Conservation (phyloP, 768 basidiomycete species). For the Collybia sp. region DNA sequence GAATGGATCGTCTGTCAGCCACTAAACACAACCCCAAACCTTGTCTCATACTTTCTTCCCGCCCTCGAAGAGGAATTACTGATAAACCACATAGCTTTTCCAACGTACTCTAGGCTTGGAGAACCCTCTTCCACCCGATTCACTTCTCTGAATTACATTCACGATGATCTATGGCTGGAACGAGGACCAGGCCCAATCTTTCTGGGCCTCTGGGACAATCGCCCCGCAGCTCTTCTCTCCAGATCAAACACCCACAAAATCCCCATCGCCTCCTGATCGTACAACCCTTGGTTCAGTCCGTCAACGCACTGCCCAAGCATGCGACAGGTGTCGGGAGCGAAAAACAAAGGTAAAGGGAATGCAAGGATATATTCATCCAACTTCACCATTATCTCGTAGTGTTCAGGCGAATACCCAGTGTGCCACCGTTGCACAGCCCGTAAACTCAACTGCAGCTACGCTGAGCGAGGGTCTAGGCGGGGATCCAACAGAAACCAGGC, state of each 20-base stretch:
- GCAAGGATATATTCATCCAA: background rate
- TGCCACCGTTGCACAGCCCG: constrained; percentile 46
- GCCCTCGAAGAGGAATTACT: too few relatives aligned
- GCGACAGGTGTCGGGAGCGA: constrained; percentile 51
- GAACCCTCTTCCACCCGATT: too few relatives aligned
- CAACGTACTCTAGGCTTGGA: too few relatives aligned
- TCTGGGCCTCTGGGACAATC: too few relatives aligned
- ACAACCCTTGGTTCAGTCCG: constrained; percentile 13
- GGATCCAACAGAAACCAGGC: constrained; percentile 16
- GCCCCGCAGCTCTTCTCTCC: background rate
- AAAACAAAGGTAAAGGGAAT: constrained; percentile 46
- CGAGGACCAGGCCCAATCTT: too few relatives aligned
- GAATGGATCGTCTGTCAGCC: too few relatives aligned
- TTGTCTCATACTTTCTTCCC: too few relatives aligned
- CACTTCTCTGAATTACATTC: too few relatives aligned
- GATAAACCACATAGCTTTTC: too few relatives aligned
- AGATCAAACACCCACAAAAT: constrained; percentile 1
- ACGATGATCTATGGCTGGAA: too few relatives aligned
- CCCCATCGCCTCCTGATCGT: too few relatives aligned
- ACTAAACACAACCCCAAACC: too few relatives aligned
- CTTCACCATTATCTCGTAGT: constrained; percentile 26
- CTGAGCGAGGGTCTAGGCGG: constrained; percentile 32
- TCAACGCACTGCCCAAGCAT: constrained; percentile 48
- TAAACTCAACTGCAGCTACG: constrained; percentile 48
- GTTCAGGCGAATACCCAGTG: constrained; percentile 51